Evolutionary conservation across 2,329 filamentous ascomycete species (phyloP).

Genomic region (Thielaviopsis euricoi): DNA sequence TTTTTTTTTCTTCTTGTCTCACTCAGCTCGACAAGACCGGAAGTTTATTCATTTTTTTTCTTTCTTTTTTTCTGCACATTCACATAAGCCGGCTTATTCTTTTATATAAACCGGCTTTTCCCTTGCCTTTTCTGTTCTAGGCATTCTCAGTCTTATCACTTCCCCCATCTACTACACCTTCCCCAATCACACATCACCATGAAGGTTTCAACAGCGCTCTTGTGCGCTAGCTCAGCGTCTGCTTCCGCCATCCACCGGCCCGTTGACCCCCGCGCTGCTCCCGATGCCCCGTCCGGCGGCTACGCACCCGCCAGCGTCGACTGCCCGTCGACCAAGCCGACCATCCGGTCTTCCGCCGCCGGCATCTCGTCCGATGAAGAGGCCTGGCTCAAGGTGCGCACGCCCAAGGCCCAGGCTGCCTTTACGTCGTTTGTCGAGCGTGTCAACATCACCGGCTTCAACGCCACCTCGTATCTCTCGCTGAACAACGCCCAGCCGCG

Average conservation of each 20-base stretch:
- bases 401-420: slow-evolving; percentile 57
- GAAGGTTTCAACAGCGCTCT: slow-evolving; percentile 5
- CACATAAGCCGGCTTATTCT: neutral
- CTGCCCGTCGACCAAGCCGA: slow-evolving; percentile 55
- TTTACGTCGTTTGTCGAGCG: slow-evolving; percentile 58
- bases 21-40: neutral
- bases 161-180: too few species aligned
- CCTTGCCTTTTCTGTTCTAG: too few species aligned
- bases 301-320: slow-evolving; percentile 54
- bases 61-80: neutral
- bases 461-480: slow-evolving; percentile 58
- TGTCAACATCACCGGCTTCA: slow-evolving; percentile 60
- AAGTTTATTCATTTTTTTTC: neutral
- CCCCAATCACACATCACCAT: slow-evolving; percentile 2
- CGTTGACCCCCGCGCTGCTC: slow-evolving; percentile 18
- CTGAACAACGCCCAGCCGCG: slow-evolving; percentile 25
- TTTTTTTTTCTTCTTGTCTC: too few species aligned
- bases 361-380: slow-evolving; percentile 52
- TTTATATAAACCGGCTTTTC: neutral
- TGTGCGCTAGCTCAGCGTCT: slow-evolving; percentile 6
- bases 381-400: slow-evolving; percentile 55
- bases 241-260: slow-evolving; percentile 1
- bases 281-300: slow-evolving; percentile 31
- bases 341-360: slow-evolving; percentile 42
- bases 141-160: too few species aligned